A percentile compares a stretch with the other conserved stretches of the same genome.
Evolutionary conservation across 192 early-diverging fungal species (phyloP).

Genomic region (Coemansia sp.): DNA sequence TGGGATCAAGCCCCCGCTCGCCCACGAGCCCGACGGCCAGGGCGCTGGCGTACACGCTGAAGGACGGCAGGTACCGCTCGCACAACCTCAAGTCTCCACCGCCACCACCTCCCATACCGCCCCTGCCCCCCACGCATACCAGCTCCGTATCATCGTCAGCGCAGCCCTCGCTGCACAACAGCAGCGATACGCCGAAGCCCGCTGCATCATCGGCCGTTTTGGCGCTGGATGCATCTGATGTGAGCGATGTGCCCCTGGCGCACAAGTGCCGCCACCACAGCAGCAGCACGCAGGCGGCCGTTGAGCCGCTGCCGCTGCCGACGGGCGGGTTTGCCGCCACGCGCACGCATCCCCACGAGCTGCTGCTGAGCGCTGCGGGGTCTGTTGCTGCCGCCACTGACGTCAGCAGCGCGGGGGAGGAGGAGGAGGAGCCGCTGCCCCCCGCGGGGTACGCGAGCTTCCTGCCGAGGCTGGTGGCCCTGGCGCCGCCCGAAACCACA

Average conservation of each 20-base stretch:
- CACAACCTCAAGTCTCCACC: constrained; percentile 11
- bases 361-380: neutral
- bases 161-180: too few species aligned
- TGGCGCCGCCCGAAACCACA: constrained; percentile 17
- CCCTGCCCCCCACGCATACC: too few species aligned
- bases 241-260: too few species aligned
- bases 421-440: neutral
- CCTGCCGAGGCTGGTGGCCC: constrained; percentile 4
- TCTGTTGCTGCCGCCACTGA: neutral
- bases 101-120: neutral
- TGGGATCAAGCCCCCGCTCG: constrained; percentile 22
- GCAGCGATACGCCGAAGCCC: too few species aligned
- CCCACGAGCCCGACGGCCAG: constrained; percentile 9
- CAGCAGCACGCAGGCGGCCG: neutral
- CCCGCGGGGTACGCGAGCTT: neutral
- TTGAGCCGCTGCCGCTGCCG: constrained; percentile 20
- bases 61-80: constrained; percentile 40
- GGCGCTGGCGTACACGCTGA: constrained; percentile 36
- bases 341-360: neutral
- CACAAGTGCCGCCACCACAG: neutral
- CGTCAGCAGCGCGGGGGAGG: neutral
- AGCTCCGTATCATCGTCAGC: too few species aligned
- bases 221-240: too few species aligned
- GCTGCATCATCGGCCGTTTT: too few species aligned
- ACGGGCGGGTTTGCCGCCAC: constrained; percentile 9